phyloP scores from a whole-genome alignment of 1,284 basidiomycete species.

The Ceraceosorus bombacis region DNA sequence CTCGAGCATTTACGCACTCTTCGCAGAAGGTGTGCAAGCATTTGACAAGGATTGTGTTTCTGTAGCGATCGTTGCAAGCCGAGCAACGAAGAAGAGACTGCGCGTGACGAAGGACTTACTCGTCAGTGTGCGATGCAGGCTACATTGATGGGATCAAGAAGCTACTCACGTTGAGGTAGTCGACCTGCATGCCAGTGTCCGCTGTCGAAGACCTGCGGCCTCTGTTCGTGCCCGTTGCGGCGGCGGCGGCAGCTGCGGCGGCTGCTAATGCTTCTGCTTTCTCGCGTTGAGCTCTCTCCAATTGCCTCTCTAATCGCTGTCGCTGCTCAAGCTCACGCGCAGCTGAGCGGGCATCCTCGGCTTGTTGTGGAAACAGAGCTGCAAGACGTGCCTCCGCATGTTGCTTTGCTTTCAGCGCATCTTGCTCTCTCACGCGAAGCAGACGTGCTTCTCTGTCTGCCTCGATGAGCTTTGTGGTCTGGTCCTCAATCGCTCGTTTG shows the following conservation, averaged over 20 bases:
- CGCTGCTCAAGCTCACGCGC: constrained; percentile 61
- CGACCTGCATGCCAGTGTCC: constrained; percentile 39
- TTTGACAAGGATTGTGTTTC: constrained; percentile 78
- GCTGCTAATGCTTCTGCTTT: constrained; percentile 16
- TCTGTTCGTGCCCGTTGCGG: constrained; percentile 39
- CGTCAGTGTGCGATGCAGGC: not conserved
- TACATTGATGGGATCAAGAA: not conserved
- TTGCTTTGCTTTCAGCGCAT: constrained; percentile 18
- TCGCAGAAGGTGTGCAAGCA: constrained; percentile 96
- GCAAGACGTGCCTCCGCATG: constrained; percentile 15
- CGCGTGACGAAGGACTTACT: not conserved
- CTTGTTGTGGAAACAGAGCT: constrained; percentile 12
- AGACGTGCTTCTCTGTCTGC: constrained; percentile 45
- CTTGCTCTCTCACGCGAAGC: constrained; percentile 22
- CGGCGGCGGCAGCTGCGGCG: constrained; percentile 29
- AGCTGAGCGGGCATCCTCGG: constrained; percentile 59
- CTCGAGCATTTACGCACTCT: constrained; percentile 72
- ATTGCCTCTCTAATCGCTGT: constrained; percentile 52
- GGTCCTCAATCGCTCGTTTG: constrained; percentile 29
- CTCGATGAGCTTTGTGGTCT: constrained; percentile 36
- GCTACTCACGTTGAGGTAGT: constrained; percentile 61
- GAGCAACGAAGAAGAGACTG: constrained; percentile 85
- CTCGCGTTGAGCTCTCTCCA: constrained; percentile 31
- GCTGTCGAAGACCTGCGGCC: constrained; percentile 18
- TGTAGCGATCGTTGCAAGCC: constrained; percentile 75